phyloP scores from a whole-genome alignment of 192 early-diverging fungal genomes.

The Lunasporangiospora selenospora region DNA sequence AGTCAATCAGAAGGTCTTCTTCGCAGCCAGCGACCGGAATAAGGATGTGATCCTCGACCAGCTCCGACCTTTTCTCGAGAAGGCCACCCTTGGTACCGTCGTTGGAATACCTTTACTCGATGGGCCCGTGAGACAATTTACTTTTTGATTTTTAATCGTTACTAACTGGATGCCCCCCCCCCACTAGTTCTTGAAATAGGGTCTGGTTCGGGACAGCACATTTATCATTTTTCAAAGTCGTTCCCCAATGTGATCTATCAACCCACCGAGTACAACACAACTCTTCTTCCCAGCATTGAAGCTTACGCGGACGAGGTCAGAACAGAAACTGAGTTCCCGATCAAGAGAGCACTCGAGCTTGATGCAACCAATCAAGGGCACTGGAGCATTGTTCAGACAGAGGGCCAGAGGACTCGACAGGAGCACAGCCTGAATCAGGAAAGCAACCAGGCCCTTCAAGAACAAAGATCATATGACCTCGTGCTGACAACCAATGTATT shows the following conservation, averaged over 20 bases:
- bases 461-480: constrained; percentile 9
- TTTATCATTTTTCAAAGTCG: constrained; percentile 20
- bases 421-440: too few relatives aligned
- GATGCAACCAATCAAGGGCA: constrained; percentile 34
- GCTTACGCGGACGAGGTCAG: constrained; percentile 26
- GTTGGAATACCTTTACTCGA: background rate
- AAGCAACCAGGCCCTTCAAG: background rate
- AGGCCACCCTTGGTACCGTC: constrained; percentile 7
- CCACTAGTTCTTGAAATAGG: constrained; percentile 37
- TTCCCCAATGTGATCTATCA: constrained; percentile 28
- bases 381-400: constrained; percentile 15
- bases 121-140: background rate
- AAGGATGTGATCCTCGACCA: constrained; percentile 36
- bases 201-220: constrained; percentile 42
- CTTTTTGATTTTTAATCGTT: too few relatives aligned
- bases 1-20: constrained; percentile 41
- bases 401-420: constrained; percentile 1
- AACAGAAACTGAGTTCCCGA: constrained; percentile 19
- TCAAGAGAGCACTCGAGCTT: constrained; percentile 21
- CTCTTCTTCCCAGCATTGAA: constrained; percentile 24
- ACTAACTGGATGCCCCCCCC: too few relatives aligned
- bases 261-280: constrained; percentile 27
- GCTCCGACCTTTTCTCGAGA: constrained; percentile 11
- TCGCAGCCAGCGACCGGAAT: constrained; percentile 37
- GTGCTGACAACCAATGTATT: constrained; percentile 38